Evolutionary conservation across 371 early-diverging fungal species (phyloP).

Genomic region (Modicella reniformis): DNA sequence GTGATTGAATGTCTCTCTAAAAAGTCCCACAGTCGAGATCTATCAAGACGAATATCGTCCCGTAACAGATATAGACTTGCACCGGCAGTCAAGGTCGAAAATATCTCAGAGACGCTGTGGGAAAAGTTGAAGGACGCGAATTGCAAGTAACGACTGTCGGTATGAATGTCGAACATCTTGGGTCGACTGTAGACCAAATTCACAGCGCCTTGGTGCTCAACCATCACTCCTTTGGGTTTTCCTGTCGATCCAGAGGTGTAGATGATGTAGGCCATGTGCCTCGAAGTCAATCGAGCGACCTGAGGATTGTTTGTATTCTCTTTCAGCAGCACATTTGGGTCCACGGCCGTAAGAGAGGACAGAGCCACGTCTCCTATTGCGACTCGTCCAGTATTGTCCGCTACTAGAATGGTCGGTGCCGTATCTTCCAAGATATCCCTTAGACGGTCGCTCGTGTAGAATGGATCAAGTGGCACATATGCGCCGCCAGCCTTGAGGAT

Average conservation of each 20-base stretch:
- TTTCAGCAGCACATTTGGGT: not conserved
- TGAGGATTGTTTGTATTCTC: not conserved
- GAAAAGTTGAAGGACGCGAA: slow-evolving; percentile 12
- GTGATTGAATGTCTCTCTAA: not conserved
- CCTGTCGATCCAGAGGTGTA: slow-evolving; percentile 1
- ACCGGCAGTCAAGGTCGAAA: not conserved
- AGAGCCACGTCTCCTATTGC: not conserved
- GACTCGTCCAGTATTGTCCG: not conserved
- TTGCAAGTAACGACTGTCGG: slow-evolving; percentile 4
- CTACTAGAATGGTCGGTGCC: not conserved
- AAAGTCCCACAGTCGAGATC: not conserved
- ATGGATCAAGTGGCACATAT: not conserved
- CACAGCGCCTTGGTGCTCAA: slow-evolving; percentile 46
- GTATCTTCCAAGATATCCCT: not conserved
- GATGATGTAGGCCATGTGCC: not conserved
- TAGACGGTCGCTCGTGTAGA: not conserved
- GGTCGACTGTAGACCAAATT: slow-evolving; percentile 11
- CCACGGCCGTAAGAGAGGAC: not conserved
- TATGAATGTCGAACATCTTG: not conserved
- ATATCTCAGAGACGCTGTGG: slow-evolving; percentile 12
- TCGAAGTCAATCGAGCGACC: not conserved
- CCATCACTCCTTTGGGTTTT: slow-evolving; percentile 56
- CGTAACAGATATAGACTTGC: not conserved
- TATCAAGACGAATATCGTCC: slow-evolving; percentile 3
- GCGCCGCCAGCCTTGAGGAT: not conserved